phyloP scores from a whole-genome alignment of 2,329 filamentous ascomycete genomes.

The Aspergillus versicolor region DNA sequence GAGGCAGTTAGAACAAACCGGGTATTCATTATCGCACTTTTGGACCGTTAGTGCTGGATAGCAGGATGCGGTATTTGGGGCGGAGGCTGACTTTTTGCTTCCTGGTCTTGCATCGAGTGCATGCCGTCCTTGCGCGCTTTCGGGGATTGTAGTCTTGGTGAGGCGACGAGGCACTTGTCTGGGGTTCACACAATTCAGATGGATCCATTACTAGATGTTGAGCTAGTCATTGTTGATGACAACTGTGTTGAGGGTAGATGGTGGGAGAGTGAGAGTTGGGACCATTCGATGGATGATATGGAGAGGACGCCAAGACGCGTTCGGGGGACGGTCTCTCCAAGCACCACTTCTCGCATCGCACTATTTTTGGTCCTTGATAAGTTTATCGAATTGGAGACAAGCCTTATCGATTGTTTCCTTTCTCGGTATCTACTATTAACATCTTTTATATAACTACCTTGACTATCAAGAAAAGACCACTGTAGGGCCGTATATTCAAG shows the following conservation, averaged over 20 bases:
- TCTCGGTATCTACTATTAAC: neutral
- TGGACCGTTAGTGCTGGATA: neutral
- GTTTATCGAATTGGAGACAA: neutral
- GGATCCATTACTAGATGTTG: conserved; percentile 17
- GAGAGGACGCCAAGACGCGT: conserved; percentile 4
- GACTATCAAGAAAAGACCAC: neutral
- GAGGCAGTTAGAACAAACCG: conserved; percentile 46
- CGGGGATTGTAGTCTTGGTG: conserved; percentile 41
- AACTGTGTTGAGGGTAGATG: neutral
- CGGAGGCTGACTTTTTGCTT: conserved; percentile 43
- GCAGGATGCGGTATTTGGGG: neutral
- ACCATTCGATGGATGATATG: neutral
- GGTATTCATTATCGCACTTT: conserved; percentile 48
- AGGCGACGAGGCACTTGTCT: conserved; percentile 23
- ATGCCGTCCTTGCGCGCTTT: conserved; percentile 47
- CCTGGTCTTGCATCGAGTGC: conserved; percentile 47
- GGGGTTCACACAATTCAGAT: conserved; percentile 18
- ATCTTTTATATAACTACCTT: neutral
- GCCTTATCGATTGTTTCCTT: neutral
- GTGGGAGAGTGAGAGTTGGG: neutral
- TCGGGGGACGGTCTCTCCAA: neutral
- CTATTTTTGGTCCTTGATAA: neutral
- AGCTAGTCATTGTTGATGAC: conserved; percentile 4
- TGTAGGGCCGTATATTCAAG: neutral
- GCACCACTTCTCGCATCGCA: neutral